Conservation (phyloP, 768 basidiomycete genomes). For the Podaxis sp. region DNA sequence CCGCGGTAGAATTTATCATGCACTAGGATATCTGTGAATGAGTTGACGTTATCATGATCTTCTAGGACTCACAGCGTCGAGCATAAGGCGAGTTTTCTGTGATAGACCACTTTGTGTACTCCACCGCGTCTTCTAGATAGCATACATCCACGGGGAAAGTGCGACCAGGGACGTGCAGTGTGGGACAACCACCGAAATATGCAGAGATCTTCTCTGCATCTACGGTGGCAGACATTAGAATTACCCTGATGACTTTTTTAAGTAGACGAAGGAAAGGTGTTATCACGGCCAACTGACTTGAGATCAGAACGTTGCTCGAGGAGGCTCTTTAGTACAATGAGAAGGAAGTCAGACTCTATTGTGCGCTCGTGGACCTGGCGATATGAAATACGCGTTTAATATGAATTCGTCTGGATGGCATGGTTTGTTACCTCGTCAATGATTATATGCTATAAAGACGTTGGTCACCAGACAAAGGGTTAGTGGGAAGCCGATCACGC, state of each 20-base stretch:
- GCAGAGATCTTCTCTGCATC: slow-evolving; percentile 87
- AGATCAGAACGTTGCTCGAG: slow-evolving; percentile 75
- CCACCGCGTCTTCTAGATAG: slow-evolving; percentile 90
- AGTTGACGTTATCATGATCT: slow-evolving; percentile 1
- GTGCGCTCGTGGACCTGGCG: slow-evolving; percentile 88
- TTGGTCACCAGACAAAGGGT: slow-evolving; percentile 7
- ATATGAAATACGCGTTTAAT: background rate
- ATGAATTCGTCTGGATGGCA: background rate
- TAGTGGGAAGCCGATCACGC: slow-evolving; percentile 21
- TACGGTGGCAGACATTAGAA: slow-evolving; percentile 96
- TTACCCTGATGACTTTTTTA: slow-evolving; percentile 51
- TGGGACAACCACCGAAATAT: slow-evolving; percentile 86
- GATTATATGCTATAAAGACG: slow-evolving; percentile 72
- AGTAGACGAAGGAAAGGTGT: slow-evolving; percentile 6
- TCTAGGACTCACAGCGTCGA: slow-evolving; percentile 51
- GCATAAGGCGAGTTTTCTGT: slow-evolving; percentile 82
- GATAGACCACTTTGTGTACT: slow-evolving; percentile 77
- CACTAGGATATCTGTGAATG: slow-evolving; percentile 34
- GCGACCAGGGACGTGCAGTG: slow-evolving; percentile 86
- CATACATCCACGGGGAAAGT: slow-evolving; percentile 89
- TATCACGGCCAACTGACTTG: slow-evolving; percentile 50
- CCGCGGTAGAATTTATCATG: slow-evolving; percentile 63
- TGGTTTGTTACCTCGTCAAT: slow-evolving; percentile 75
- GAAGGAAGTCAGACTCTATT: slow-evolving; percentile 95
- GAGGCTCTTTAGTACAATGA: slow-evolving; percentile 89